Evolutionary conservation across 164 flowering plant genomes (phyloP), one percentile per base, ranked within the genome.

Genomic region (Saururus chinensis): DNA sequence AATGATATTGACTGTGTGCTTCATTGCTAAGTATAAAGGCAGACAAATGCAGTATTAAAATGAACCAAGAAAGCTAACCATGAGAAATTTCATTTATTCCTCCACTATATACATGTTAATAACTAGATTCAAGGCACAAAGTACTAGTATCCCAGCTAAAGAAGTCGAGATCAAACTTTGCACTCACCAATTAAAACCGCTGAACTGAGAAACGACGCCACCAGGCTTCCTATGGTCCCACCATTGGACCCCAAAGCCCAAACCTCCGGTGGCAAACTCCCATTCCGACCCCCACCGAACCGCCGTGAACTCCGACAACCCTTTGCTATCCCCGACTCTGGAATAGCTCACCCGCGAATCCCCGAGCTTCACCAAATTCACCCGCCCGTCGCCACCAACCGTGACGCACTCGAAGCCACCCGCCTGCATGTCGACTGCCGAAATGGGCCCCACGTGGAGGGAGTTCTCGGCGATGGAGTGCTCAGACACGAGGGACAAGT

Each of bases 221-320:
- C 88, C 93, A 2, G 89, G 79, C 67, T 80, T 84, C 70, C 98
- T 76, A 72, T 66, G 79, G 81, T 92, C 98, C 97, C 98, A 92
- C 93, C 89, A 89, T 58, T 89, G 96, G 23, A 92, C 76, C 16
- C 88, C 63, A 69, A 80, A 82, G 53, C 98, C 96, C 57, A 72
- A 77, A 4, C 88, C 95, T 2, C 97, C 98, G 0, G 97, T 92
- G 0, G 76, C 93, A 69, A 92, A 88, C 80, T 92, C 98, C 35
- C 58, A 64, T 1, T 92, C 85, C 0, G 96, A 88, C 12, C 83
- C 98, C 98, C 96, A 88, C 60, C 79, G 83, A 37, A 64, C 96
- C 0, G 97, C 79, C 0, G 70, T 75, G 55, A 83, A 92, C n/a
- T 84, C 76, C 23, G 84, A 81, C 77, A 89, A 66, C 8, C 97